Evolutionary conservation across 768 basidiomycete species (phyloP).

Genomic region (Lactarius psammicola): DNA sequence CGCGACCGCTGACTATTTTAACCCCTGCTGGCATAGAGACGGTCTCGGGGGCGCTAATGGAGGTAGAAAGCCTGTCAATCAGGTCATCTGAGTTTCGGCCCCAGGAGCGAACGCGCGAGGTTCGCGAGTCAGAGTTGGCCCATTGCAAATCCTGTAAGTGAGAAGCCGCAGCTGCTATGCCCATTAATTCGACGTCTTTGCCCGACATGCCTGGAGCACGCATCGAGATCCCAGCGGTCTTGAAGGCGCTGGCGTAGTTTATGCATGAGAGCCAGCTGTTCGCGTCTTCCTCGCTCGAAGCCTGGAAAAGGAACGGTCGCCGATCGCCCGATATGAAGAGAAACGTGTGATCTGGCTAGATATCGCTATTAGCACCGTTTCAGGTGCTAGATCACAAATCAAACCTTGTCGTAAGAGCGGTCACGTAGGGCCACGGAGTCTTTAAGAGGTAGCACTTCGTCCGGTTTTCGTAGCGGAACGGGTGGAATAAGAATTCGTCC

Average conservation of each 20-base stretch:
- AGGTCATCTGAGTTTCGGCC: slow-evolving; percentile 30
- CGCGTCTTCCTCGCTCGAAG: slow-evolving; percentile 64
- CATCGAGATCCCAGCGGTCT: slow-evolving; percentile 78
- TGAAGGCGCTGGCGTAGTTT: slow-evolving; percentile 94
- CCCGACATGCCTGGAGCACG: slow-evolving; percentile 67
- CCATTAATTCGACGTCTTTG: slow-evolving; percentile 72
- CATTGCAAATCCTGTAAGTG: slow-evolving; percentile 69
- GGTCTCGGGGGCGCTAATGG: slow-evolving; percentile 13
- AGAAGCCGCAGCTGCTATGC: slow-evolving; percentile 82
- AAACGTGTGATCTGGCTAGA: slow-evolving; percentile 52
- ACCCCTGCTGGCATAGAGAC: slow-evolving; percentile 2
- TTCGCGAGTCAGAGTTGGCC: slow-evolving; percentile 31
- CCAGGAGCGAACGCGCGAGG: slow-evolving; percentile 39
- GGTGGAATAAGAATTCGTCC: slow-evolving; percentile 42
- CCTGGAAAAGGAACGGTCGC: slow-evolving; percentile 80
- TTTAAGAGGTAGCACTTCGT: slow-evolving; percentile 79
- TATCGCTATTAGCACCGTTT: slow-evolving; percentile 1
- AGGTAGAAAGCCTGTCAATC: slow-evolving; percentile 18
- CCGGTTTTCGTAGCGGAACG: slow-evolving; percentile 60
- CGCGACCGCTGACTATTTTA: slow-evolving; percentile 21
- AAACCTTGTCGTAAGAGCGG: slow-evolving; percentile 70
- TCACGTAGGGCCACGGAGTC: slow-evolving; percentile 82
- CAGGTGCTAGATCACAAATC: slow-evolving; percentile 26
- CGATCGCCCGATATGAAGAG: slow-evolving; percentile 74
- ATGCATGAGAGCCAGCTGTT: slow-evolving; percentile 90